Base-by-base conservation (phyloP, 495 filamentous ascomycete genomes). In the Penicillium samsonianum region DNA sequence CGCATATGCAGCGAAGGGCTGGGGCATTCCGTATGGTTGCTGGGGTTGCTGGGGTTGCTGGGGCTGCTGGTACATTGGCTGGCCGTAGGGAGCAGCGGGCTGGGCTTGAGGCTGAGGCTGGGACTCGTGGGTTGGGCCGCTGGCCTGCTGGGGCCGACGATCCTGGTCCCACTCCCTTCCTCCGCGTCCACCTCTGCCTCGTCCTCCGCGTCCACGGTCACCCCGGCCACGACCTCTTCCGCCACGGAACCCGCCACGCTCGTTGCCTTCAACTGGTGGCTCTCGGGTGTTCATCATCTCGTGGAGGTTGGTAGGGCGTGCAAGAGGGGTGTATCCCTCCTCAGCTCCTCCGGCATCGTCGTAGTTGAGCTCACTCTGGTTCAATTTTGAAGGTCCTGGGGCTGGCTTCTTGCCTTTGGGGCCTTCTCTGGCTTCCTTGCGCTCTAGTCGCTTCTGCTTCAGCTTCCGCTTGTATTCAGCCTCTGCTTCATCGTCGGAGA, bases 401-500 rank as follows among this genome's bases (percentile, higher is more conserved):
- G 63, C 58, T 37, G 60, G 71, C 49, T 50, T 68, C 59, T 73
- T 73, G 31, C 53, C 41, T 65, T 72, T 71, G 59, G 72, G 67
- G 57, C 71, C 61, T 63, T 74, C 58, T 48, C 64, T 70, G 35
- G 70, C 69, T 17, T 78, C 72, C 62, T 76, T 73, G 68, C 70
- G 81, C 59, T 78, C 76, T 54, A 81, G 70, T 53, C 78, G 66
- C 61, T 80, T 81, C 68, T 87, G 75, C 72, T 89, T 89, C 59
- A 82, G 67, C 64, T 85, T 89, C 48, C 78, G 75, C 76, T 88
- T 95, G 67, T 90, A 83, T 63, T 92, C 90, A 7, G 86, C 87
- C 69, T 98, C 94, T 20, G 88, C 88, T 74, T 98, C 94, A 60
- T 98, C 94, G 61, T 98, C 94, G 0, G 92, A 96, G 65, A 97